Base-by-base conservation (phyloP, 2,329 filamentous ascomycete species). In the Fusarium denticulatum region DNA sequence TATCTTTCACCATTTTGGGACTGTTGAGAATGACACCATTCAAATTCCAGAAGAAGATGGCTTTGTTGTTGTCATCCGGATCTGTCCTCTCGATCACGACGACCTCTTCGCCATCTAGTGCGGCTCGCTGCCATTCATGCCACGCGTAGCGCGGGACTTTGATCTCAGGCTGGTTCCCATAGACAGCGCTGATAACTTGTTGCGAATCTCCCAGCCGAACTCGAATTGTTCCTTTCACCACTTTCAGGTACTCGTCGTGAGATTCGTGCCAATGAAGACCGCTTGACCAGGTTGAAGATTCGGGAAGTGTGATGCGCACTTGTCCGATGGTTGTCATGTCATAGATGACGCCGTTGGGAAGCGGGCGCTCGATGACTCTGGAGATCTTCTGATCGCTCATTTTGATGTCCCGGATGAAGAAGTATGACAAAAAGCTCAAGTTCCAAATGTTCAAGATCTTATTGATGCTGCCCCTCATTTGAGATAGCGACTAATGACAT, bases 1-100 rank as follows among this genome's bases (percentile, higher is more conserved):
- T 0, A n/a, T 60, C 61, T 7, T 6, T 40, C 4, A 76, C 6
- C 5, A 74, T 28, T 22, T 49, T 65, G 2, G 73, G 71, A 2
- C 76, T 70, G 15, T 77, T 50, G 26, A 86, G 72, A 20, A 85
- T 78, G 7, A 85, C 76, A 0, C 83, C 83, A 46, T 87, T 87
- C 32, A 88, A 63, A 57, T 87, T 87, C 80, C 85, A 83, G 70
- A 88, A 88, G 76, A 88, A 88, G 0, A 86, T 67, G 5, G 83
- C 80, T 74, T 88, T 88, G 16, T 80, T 73, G 0, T 84, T 81
- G 59, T 87, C 86, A 10, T 63, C 76, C 0, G 86, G 86, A 22
- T 84, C 82, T 1, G 86, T 88, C 77, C 84, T 82, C 75, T 88
- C 86, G 16, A 85, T 78, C 0, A 86, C 85, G 5, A 87, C 61